Evolutionary conservation across 345 rosid species (phyloP).

Genomic region (Syzygium oleosum): DNA sequence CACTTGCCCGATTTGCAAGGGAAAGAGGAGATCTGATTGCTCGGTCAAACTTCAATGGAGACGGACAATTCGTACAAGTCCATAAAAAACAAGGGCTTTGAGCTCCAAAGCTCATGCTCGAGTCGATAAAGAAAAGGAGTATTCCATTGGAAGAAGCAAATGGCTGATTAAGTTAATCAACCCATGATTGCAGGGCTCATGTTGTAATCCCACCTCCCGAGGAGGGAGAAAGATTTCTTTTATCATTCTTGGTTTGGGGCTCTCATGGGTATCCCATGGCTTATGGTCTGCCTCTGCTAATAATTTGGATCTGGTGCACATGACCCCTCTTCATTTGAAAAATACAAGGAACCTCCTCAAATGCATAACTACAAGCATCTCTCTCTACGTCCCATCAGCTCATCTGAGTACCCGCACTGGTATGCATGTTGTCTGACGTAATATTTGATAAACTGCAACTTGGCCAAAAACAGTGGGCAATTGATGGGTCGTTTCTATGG

Average conservation of each 20-base stretch:
- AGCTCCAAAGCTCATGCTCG: background rate
- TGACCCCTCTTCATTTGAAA: background rate
- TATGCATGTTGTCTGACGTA: background rate
- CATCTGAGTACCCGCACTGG: background rate
- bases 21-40: background rate
- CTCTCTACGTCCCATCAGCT: background rate
- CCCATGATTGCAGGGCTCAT: background rate
- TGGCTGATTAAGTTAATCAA: background rate
- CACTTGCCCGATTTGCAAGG: conserved; percentile 1
- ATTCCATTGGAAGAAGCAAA: background rate
- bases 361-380: background rate
- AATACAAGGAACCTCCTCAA: background rate
- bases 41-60: background rate
- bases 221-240: background rate
- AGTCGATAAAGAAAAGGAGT: background rate
- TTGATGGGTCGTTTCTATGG: background rate
- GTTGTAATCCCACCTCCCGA: background rate
- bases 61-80: background rate
- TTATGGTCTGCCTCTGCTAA: background rate
- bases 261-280: background rate
- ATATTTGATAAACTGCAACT: background rate
- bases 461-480: background rate
- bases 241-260: background rate
- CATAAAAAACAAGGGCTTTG: background rate
- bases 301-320: conserved; percentile 2